Evolutionary conservation across 2,329 filamentous ascomycete genomes (phyloP), one percentile per base, ranked within the genome.

Genomic region (Diaporthe citri): DNA sequence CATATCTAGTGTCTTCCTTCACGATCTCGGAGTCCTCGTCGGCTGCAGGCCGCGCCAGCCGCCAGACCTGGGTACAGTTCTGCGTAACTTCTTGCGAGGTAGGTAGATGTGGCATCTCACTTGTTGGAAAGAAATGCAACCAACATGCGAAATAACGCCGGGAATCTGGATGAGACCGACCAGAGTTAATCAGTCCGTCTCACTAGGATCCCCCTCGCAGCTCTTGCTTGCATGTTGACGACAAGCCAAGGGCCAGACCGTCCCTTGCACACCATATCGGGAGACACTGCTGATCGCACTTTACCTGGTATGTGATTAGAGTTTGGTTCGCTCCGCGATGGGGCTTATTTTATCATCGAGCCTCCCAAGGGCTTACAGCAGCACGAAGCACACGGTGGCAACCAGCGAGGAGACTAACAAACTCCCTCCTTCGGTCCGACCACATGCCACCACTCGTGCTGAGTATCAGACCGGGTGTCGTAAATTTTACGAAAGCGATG

Each of bases 321-420:
- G 64, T 67, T 67, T 67, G 64, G 20, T 39, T 46, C 64, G 64
- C 28, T 28, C 31, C 34, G 17, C 7, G 13, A 39, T 67, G 64
- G 64, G 64, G 64, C 46, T 67, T 67, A 55, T 51, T 10, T 25
- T 51, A 36, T 67, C 28, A 1, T 46, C 17, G 64, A 67, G 64
- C 64, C 64, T 67, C 46, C n/a, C 64, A 67, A 67, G 64, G 64
- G 64, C 64, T 67, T 28, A 67, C 28, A 51, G 12, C 28, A 51
- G 62, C 62, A 25, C 62, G 22, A 52, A 48, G 43, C 43, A 48
- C 62, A n/a, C 20, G 22, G 64, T 52, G 46, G 64, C 46, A 46
- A 67, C 31, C 22, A 25, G 34, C 64, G 15, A 52, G 4, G 12
- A 36, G n/a, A 15, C 64, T 55, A 28, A 25, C 52, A 55, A 20